Evolutionary conservation across 2,329 filamentous ascomycete genomes (phyloP), one percentile per base, ranked within the genome.

Genomic region (Macrophomina tecta): DNA sequence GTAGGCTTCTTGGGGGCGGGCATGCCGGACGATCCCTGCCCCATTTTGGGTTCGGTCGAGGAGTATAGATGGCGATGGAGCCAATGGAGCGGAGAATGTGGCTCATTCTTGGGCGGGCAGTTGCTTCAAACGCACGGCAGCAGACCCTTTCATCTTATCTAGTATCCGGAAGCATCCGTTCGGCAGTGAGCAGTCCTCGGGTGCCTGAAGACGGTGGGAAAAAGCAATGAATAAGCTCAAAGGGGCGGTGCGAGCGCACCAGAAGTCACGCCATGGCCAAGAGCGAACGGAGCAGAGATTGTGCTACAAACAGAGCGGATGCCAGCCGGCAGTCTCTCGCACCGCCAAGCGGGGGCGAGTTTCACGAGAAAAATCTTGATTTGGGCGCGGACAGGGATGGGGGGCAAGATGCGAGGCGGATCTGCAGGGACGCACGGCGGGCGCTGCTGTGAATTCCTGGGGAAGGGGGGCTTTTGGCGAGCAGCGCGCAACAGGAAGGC

Each of bases 391-490:
- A 16, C 58, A 62, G 58, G 58, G 42, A 40, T 48, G 5, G 14
- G 28, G 8, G 52, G 36, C 36, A 30, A 9, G 23, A 60, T 42
- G 55, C 38, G 40, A 46, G 40, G 56, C 23, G n/a, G 56, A 61
- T 61, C 56, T 61, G 56, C 56, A 61, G 56, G 56, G 56, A 61
- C 56, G 56, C 56, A 46, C 30, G 56, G 40, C 32, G 52, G 56
- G 9, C 36, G 12, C 18, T 40, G 32, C 53, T 58, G 36, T 36
- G 4, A 30, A 23, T 34, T 38, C 32, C 42, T 38, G 58, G 58
- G 58, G 58, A 62, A 62, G 58, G 58, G 58, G 58, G 30, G 30
- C 12, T 34, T 23, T 18, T 30, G 58, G 58, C 58, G 34, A 49
- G 58, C 58, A 36, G 56, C 49, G 49, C 52, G 34, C 52, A 55